Conservation (phyloP, 768 basidiomycete genomes). For the Lactifluus echinatus region DNA sequence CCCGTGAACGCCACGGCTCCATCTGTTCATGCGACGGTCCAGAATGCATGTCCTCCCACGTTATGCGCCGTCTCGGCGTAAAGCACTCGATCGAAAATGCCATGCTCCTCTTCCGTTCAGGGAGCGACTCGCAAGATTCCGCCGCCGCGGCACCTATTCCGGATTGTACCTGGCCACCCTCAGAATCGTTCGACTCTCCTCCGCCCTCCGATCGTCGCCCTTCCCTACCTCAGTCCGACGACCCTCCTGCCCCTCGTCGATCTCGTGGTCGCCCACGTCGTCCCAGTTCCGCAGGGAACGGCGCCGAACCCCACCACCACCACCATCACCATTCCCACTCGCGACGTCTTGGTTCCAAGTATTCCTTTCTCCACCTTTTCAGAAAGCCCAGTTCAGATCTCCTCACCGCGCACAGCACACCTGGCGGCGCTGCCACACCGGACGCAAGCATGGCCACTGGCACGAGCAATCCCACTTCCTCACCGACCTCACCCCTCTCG, state of each 20-base stretch:
- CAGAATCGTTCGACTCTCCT: conserved; percentile 3
- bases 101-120: conserved; percentile 11
- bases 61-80: conserved; percentile 43
- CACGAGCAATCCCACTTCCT: conserved; percentile 10
- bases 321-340: conserved; percentile 35
- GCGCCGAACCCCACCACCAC: conserved; percentile 47
- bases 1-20: conserved; percentile 20
- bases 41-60: conserved; percentile 6
- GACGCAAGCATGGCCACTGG: not conserved
- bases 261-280: conserved; percentile 34
- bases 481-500: conserved; percentile 13
- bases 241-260: conserved; percentile 21
- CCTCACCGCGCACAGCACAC: conserved; percentile 17
- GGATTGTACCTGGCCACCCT: conserved; percentile 7
- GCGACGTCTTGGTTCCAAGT: conserved; percentile 54
- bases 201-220: conserved; percentile 5
- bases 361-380: conserved; percentile 67
- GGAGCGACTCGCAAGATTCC: conserved; percentile 7
- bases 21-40: conserved; percentile 8
- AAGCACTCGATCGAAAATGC: conserved; percentile 76
- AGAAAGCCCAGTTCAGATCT: conserved; percentile 43
- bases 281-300: conserved; percentile 55
- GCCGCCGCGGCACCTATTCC: not conserved
- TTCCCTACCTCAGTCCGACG: conserved; percentile 13
- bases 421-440: conserved; percentile 1